Percentiles rank a stretch among this genome's conserved stretches.
Conservation (phyloP, 2,329 filamentous ascomycete genomes). For the Byssochlamys sp. region DNA sequence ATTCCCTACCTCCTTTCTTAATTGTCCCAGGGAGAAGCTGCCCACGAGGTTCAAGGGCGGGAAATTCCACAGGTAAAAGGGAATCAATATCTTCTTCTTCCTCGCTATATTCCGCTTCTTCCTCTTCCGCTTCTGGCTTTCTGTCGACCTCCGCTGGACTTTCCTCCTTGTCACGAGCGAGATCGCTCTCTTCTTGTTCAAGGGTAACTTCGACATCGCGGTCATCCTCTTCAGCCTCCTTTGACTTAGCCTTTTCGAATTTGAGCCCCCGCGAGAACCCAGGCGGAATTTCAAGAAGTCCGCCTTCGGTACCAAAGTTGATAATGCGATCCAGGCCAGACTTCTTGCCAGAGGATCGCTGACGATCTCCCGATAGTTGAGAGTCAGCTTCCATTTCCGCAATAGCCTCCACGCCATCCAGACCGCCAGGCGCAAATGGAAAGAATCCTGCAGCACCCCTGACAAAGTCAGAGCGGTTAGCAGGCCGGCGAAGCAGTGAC, state of each 20-base stretch:
- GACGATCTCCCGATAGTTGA: constrained; percentile 41
- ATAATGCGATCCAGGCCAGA: constrained; percentile 71
- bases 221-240: constrained; percentile 51
- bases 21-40: constrained; percentile 61
- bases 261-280: constrained; percentile 71
- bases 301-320: constrained; percentile 65
- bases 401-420: constrained; percentile 77
- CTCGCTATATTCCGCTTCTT: constrained; percentile 22
- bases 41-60: constrained; percentile 76
- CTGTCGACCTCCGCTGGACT: constrained; percentile 22
- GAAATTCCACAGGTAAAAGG: constrained; percentile 83
- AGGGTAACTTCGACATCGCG: constrained; percentile 60
- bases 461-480: constrained; percentile 79
- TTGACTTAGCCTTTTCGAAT: constrained; percentile 53
- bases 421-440: constrained; percentile 80
- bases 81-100: constrained; percentile 62
- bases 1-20: constrained; percentile 71
- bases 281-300: constrained; percentile 70
- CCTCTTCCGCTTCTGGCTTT: constrained; percentile 16
- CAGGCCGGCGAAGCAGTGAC: constrained; percentile 75
- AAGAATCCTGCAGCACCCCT: constrained; percentile 88
- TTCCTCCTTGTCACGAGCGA: constrained; percentile 44
- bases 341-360: constrained; percentile 28
- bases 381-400: constrained; percentile 73
- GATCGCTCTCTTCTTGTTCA: constrained; percentile 34